Conservation (phyloP, 2,329 filamentous ascomycete genomes). For the Paracamarosporium sp. region DNA sequence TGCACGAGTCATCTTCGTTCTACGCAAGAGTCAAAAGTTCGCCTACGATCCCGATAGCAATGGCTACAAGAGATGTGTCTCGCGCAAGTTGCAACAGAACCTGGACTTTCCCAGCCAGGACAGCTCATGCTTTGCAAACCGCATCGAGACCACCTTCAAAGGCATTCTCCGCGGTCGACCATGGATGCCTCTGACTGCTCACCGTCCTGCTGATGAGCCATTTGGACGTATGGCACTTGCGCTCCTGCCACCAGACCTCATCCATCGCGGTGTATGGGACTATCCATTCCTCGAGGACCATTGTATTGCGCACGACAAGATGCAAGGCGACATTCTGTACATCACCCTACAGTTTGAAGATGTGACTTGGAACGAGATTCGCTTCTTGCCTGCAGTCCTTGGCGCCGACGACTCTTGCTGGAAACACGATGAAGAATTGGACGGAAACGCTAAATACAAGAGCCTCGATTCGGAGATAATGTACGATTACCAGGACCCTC, state of each 20-base stretch:
- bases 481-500: slow-evolving; percentile 52
- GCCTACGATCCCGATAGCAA: slow-evolving; percentile 48
- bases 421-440: slow-evolving; percentile 48
- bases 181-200: slow-evolving; percentile 50
- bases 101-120: slow-evolving; percentile 46
- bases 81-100: slow-evolving; percentile 48
- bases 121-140: slow-evolving; percentile 44
- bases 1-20: slow-evolving; percentile 47
- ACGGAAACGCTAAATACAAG: slow-evolving; percentile 45
- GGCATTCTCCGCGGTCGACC: slow-evolving; percentile 44
- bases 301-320: slow-evolving; percentile 50
- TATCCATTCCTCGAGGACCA: slow-evolving; percentile 49
- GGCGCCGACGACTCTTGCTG: slow-evolving; percentile 47
- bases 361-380: slow-evolving; percentile 48
- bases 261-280: slow-evolving; percentile 46
- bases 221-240: slow-evolving; percentile 49
- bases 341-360: slow-evolving; percentile 49
- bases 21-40: slow-evolving; percentile 43
- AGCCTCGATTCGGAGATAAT: slow-evolving; percentile 49
- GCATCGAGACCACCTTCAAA: slow-evolving; percentile 45
- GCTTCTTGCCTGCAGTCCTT: slow-evolving; percentile 39
- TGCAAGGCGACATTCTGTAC: slow-evolving; percentile 50
- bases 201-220: slow-evolving; percentile 46
- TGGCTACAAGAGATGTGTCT: slow-evolving; percentile 46
- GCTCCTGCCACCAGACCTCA: slow-evolving; percentile 40